Conservation (phyloP, 2,329 filamentous ascomycete species). For the Curvularia spicifera region DNA sequence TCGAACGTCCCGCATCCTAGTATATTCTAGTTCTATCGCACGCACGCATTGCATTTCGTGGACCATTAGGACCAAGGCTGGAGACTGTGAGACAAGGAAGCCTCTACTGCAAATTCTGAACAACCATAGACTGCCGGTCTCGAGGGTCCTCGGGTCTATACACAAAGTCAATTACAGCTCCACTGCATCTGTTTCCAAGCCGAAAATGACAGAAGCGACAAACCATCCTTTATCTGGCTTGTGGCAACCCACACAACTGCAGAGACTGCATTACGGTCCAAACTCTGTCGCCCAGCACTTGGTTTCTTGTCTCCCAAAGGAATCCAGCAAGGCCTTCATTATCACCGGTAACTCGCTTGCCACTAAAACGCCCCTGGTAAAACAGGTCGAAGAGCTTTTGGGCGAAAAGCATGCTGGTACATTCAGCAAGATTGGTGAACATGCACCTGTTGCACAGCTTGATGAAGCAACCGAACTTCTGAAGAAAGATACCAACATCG, state of each 20-base stretch:
- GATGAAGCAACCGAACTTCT: slow-evolving; percentile 60
- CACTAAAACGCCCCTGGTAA: slow-evolving; percentile 60
- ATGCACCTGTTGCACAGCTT: slow-evolving; percentile 62
- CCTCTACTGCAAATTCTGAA: background rate
- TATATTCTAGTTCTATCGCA: background rate
- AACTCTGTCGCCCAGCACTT: slow-evolving; percentile 57
- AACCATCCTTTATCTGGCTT: slow-evolving; percentile 56
- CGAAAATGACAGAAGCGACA: slow-evolving; percentile 52
- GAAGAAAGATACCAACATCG: slow-evolving; percentile 54
- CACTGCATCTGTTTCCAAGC: slow-evolving; percentile 17
- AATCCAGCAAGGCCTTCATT: slow-evolving; percentile 62
- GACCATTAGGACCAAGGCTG: background rate
- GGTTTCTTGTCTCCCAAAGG: slow-evolving; percentile 52
- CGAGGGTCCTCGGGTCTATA: background rate
- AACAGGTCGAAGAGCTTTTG: slow-evolving; percentile 58
- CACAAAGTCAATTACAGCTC: background rate
- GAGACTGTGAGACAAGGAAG: background rate
- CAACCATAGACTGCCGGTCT: background rate
- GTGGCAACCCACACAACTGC: slow-evolving; percentile 59
- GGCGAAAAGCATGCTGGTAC: slow-evolving; percentile 59
- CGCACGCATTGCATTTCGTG: background rate
- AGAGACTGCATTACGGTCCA: slow-evolving; percentile 59
- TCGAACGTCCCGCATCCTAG: background rate
- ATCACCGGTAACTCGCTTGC: slow-evolving; percentile 62
- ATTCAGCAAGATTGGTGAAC: slow-evolving; percentile 62